A percentile compares a stretch with the other conserved stretches of the same genome.
Conservation (phyloP, 1,284 basidiomycete genomes). For the Tausonia pullulans region DNA sequence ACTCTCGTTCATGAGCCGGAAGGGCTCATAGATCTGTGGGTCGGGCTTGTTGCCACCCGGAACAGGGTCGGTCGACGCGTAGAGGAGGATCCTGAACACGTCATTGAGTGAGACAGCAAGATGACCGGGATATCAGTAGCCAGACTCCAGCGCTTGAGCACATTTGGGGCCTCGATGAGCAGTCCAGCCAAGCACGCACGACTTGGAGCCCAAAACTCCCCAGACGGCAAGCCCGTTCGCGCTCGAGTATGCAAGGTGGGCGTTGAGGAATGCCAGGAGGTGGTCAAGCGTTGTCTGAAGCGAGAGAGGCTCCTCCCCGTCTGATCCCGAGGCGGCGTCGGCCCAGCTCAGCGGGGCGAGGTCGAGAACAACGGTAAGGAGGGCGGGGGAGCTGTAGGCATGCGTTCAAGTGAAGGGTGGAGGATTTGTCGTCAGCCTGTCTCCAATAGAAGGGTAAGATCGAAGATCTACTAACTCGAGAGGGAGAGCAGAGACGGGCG, state of each 20-base stretch:
- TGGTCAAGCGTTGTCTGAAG: slow-evolving; percentile 61
- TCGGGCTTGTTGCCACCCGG: slow-evolving; percentile 32
- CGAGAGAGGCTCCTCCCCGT: slow-evolving; percentile 40
- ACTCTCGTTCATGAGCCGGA: slow-evolving; percentile 45
- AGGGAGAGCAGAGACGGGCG: too few species aligned
- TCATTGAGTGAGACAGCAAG: background rate
- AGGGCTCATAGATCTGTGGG: slow-evolving; percentile 71
- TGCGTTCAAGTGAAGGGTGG: too few species aligned
- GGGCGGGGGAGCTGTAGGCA: slow-evolving; percentile 4
- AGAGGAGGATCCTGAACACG: slow-evolving; percentile 51
- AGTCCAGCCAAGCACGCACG: slow-evolving; percentile 24
- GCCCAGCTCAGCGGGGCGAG: slow-evolving; percentile 13
- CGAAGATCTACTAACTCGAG: too few species aligned
- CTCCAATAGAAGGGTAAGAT: too few species aligned
- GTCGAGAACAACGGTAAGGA: slow-evolving; percentile 13
- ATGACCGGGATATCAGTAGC: background rate
- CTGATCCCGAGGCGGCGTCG: background rate
- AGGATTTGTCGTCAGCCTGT: too few species aligned
- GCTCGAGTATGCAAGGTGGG: slow-evolving; percentile 79
- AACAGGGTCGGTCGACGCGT: slow-evolving; percentile 50
- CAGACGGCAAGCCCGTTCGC: slow-evolving; percentile 89
- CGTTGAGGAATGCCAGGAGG: slow-evolving; percentile 80
- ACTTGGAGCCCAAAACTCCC: slow-evolving; percentile 68
- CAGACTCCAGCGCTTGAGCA: background rate
- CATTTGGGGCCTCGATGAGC: background rate